Evolutionary conservation across 1,284 basidiomycete genomes (phyloP), one percentile per base, ranked within the genome.

Genomic region (Malassezia brasiliensis): DNA sequence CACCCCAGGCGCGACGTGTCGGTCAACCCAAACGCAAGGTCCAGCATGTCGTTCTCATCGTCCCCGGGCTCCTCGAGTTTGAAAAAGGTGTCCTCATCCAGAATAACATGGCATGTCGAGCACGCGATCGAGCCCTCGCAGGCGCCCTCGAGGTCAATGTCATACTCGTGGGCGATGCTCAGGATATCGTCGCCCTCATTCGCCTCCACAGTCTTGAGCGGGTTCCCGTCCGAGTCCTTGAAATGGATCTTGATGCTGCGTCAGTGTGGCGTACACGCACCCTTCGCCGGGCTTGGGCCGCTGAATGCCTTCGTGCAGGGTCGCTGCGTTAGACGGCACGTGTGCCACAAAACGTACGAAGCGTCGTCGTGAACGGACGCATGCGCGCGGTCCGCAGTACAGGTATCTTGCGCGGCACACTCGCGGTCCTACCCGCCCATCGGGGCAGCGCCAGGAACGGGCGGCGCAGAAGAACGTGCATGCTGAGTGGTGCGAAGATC

Each of bases 111-210:
- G 75, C 94, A 98, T 36, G 94, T 98, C 28, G 91, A 96, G 76
- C 93, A 98, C 19, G 93, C 94, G 52, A 96, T 83, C 0, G 89
- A 94, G 45, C 89, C 87, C 79, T 96, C 93, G 76, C 94, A 98
- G 1, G 72, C 72, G 32, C 90, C 91, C 81, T 98, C 93, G n/a
- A 98, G 80, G 72, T 98, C 93, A 53, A 98, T 83, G 68, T 96
- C 93, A 74, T 94, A 84, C 76, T 96, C 91, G 74, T 96, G 91
- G 2, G 93, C 91, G 55, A 98, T 80, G 41, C 83, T 83, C 40
- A 98, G 78, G 31, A 98, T 78, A 74, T 94, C 89, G 72, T 98
- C 93, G 14, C 91, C 93, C 72, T 90, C 89, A 74, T 87, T 91
- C 1, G 82, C 91, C 75, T 96, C 87, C 10, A 96, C 83, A 0